phyloP scores from a whole-genome alignment of 768 basidiomycete species.

The Psilocybe tampanensis region DNA sequence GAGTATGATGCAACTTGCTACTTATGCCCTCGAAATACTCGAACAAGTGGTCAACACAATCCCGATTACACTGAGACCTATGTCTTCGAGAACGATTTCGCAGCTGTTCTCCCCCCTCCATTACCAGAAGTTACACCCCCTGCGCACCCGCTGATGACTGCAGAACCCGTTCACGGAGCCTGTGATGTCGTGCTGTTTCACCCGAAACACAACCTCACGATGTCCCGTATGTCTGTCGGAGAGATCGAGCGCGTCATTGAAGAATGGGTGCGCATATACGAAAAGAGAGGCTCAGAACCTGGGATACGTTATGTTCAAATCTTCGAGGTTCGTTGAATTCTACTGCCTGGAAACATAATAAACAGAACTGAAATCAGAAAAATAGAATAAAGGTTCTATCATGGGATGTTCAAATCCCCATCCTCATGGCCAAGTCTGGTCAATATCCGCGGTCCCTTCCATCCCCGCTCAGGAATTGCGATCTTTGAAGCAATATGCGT shows the following conservation, averaged over 20 bases:
- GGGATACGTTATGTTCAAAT: conserved; percentile 85
- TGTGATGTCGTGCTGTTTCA: conserved; percentile 91
- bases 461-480: conserved; percentile 68
- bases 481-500: conserved; percentile 54
- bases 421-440: conserved; percentile 92
- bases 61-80: conserved; percentile 67
- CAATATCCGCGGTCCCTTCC: conserved; percentile 70
- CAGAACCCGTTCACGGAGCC: conserved; percentile 74
- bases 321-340: conserved; percentile 69
- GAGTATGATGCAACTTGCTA: conserved; percentile 76
- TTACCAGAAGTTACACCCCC: conserved; percentile 51
- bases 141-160: conserved; percentile 61
- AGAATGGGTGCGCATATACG: conserved; percentile 75
- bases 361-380: conserved; percentile 3
- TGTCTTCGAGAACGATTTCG: conserved; percentile 82
- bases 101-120: conserved; percentile 73
- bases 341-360: neutral
- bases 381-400: conserved; percentile 88
- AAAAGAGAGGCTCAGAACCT: conserved; percentile 56
- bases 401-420: conserved; percentile 97
- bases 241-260: conserved; percentile 69
- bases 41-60: conserved; percentile 73
- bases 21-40: conserved; percentile 83
- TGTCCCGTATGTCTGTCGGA: conserved; percentile 59
- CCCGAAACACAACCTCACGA: conserved; percentile 82